phyloP scores from a whole-genome alignment of 2,329 filamentous ascomycete species.

The Colletotrichum caudatum region DNA sequence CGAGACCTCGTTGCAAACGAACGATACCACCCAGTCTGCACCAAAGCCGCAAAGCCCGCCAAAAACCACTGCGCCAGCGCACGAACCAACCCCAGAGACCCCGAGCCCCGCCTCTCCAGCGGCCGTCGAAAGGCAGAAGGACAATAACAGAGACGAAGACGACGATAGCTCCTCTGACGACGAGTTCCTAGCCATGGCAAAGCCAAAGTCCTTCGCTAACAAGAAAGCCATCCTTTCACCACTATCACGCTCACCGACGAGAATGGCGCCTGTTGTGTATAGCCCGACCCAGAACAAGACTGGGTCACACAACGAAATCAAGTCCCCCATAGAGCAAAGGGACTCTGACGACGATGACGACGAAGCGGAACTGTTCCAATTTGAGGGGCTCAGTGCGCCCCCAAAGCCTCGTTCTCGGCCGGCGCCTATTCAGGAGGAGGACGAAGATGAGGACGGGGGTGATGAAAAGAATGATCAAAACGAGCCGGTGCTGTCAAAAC shows the following conservation, averaged over 20 bases:
- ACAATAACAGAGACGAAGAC: slow-evolving; percentile 38
- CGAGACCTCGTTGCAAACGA: slow-evolving; percentile 30
- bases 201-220: slow-evolving; percentile 49
- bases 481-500: slow-evolving; percentile 43
- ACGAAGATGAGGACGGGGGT: slow-evolving; percentile 51
- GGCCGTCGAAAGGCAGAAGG: background rate
- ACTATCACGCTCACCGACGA: slow-evolving; percentile 34
- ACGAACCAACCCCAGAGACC: background rate
- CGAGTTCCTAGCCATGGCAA: slow-evolving; percentile 57
- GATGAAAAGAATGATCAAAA: slow-evolving; percentile 42
- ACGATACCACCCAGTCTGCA: background rate
- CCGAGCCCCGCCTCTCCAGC: slow-evolving; percentile 1
- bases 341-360: slow-evolving; percentile 35
- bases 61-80: slow-evolving; percentile 1
- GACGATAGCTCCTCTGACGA: slow-evolving; percentile 55
- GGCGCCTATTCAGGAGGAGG: slow-evolving; percentile 51
- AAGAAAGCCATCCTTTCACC: slow-evolving; percentile 45
- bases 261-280: slow-evolving; percentile 13
- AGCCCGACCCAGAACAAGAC: slow-evolving; percentile 26
- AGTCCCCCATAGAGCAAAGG: background rate
- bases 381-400: slow-evolving; percentile 55
- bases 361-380: slow-evolving; percentile 60
- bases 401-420: slow-evolving; percentile 46
- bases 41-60: background rate
- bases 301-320: background rate